Base-by-base conservation (phyloP, 352 stramenopile genomes). In the Halophytophthora batemanensis region DNA sequence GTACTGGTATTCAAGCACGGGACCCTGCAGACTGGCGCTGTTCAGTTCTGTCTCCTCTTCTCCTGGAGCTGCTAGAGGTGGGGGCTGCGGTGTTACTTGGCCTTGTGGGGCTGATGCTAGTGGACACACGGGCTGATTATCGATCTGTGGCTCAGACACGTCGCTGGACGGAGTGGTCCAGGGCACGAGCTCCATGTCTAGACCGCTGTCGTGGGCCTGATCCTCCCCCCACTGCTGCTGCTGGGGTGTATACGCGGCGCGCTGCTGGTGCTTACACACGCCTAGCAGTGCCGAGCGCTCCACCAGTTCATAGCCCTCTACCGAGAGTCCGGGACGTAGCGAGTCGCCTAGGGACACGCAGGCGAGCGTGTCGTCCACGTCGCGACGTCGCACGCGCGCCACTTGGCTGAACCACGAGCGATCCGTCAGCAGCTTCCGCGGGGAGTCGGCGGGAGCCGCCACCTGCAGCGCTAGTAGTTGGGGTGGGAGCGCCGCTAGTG, bases 1-100 rank as follows among this genome's bases (percentile, higher is more conserved):
- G 48, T 80, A 87, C 55, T 83, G 74, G 45, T 91, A 91, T 60
- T 91, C 80, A 15, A 90, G 64, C n/a, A 80, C 66, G 18, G 80
- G 77, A 0, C 80, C 80, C 52, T 86, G 54, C 0, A 50, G 50
- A 11, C 39, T 34, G 34, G 22, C 39, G 15, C 14, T 46, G 17
- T 40, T 29, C 15, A 14, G 25, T n/a, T 49, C 29, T 35, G 22
- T 19, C 1, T 43, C 25, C 3, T 45, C 31, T 25, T 39, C 19
- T 19, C 18, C 39, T 25, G 45, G 22, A n/a, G 34, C 45, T 47
- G 52, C 29, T 31, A 61, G 25, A 6, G 64, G 48, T 45, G 35
- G 17, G 28, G 48, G 55, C 11, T 67, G 25, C 36, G 56, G 59
- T 46, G 64, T 55, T 50, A 25, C 60, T 23, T 23, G 36, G 17